These are phyloP conservation scores for Moesziomyces antarcticus DNA, from an alignment of 1,284 basidiomycete species.

Conservation along the genomic window DNA sequence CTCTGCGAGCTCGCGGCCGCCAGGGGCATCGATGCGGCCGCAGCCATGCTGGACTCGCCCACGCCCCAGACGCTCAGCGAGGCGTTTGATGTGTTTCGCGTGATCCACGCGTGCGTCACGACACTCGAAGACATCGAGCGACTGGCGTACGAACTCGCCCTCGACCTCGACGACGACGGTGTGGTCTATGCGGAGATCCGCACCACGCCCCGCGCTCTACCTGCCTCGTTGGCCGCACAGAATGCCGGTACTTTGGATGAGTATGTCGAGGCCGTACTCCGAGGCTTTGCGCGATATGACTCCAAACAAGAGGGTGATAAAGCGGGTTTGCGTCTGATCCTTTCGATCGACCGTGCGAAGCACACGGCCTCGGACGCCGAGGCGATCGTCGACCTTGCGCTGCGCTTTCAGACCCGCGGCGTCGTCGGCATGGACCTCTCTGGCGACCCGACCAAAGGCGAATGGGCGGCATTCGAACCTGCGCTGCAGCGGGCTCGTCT, in stretches of 20 bases:
- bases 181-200: conserved; percentile 51
- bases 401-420: conserved; percentile 1
- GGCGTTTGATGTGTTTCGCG: conserved; percentile 36
- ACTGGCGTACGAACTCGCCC: conserved; percentile 29
- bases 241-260: background rate
- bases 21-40: conserved; percentile 5
- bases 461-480: conserved; percentile 13
- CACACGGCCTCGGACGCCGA: conserved; percentile 3
- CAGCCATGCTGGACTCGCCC: conserved; percentile 15
- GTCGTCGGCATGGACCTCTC: conserved; percentile 46
- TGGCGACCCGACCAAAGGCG: conserved; percentile 42
- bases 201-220: conserved; percentile 30
- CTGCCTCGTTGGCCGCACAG: background rate
- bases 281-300: conserved; percentile 11
- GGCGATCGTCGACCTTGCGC: conserved; percentile 25
- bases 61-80: conserved; percentile 33
- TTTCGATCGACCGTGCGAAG: conserved; percentile 44
- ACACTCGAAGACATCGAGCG: conserved; percentile 21
- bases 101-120: conserved; percentile 39
- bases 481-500: conserved; percentile 15
- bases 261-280: conserved; percentile 27
- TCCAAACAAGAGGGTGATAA: background rate
- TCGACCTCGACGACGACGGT: conserved; percentile 40
- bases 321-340: conserved; percentile 23
- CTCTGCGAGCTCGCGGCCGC: conserved; percentile 20